These are phyloP conservation scores for Eucalyptus curtisii DNA, from an alignment of 345 rosid species.

Conservation along the genomic window DNA sequence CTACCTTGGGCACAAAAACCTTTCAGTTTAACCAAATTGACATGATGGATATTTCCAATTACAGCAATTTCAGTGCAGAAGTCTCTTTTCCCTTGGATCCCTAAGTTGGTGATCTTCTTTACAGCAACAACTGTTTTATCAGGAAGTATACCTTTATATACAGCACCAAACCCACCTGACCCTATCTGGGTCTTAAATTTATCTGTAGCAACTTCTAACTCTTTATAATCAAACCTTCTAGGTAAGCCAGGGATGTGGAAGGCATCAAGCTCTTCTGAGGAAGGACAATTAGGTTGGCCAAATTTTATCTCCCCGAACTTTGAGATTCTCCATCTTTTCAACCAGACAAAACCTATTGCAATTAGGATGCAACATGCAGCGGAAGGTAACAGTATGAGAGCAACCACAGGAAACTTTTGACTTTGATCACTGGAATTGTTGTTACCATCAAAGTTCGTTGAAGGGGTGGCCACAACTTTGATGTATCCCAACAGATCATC, in stretches of 20 bases:
- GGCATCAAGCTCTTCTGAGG: constrained; percentile 55
- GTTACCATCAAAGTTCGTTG: not conserved
- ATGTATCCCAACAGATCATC: constrained; percentile 30
- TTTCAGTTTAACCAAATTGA: constrained; percentile 62
- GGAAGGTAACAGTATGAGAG: constrained; percentile 56
- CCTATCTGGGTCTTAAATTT: constrained; percentile 51
- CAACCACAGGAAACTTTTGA: constrained; percentile 31
- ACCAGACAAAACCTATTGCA: constrained; percentile 33
- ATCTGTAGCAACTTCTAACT: constrained; percentile 52
- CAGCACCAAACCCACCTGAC: constrained; percentile 73
- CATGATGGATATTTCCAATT: constrained; percentile 67
- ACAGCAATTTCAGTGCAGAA: constrained; percentile 72
- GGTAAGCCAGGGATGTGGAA: constrained; percentile 74
- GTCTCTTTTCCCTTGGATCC: constrained; percentile 55
- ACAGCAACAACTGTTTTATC: constrained; percentile 49
- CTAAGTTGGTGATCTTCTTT: constrained; percentile 53
- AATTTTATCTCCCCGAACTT: constrained; percentile 14
- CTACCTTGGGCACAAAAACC: constrained; percentile 71
- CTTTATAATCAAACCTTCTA: constrained; percentile 46
- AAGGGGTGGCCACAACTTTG: constrained; percentile 28
- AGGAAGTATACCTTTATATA: constrained; percentile 41
- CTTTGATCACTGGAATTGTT: constrained; percentile 2
- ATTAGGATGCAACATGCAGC: constrained; percentile 28
- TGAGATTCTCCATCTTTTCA: constrained; percentile 36
- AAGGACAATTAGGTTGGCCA: constrained; percentile 10